These are phyloP conservation scores for Aspergillus sojae DNA, from an alignment of 2,329 filamentous ascomycete genomes.

Conservation along the genomic window DNA sequence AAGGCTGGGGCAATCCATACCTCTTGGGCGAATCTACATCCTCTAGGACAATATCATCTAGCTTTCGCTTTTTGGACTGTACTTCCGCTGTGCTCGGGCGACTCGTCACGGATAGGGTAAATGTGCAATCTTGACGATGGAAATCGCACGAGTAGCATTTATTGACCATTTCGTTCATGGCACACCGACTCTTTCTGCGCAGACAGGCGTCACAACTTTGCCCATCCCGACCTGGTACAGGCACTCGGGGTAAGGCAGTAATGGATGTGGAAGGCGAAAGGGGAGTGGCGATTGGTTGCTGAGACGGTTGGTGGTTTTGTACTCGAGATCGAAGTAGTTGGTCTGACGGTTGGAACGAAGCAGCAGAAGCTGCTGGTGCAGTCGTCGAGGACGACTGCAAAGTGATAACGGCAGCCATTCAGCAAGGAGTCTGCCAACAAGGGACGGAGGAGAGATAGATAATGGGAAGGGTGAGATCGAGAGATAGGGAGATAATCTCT, in stretches of 20 bases:
- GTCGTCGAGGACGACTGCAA: constrained; percentile 41
- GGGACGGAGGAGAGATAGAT: background rate
- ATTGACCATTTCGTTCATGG: constrained; percentile 47
- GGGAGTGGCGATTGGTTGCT: constrained; percentile 25
- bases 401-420: constrained; percentile 45
- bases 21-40: constrained; percentile 39
- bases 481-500: constrained; percentile 14
- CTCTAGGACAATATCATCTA: constrained; percentile 34
- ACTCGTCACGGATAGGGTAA: constrained; percentile 32
- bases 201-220: constrained; percentile 47
- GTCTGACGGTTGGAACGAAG: constrained; percentile 30
- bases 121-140: constrained; percentile 48
- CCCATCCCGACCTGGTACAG: constrained; percentile 38
- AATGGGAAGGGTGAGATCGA: background rate
- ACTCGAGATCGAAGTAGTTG: constrained; percentile 29
- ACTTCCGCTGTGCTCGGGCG: constrained; percentile 24
- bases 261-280: constrained; percentile 21
- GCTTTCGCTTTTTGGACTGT: constrained; percentile 43
- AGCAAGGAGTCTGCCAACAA: constrained; percentile 5
- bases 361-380: constrained; percentile 24
- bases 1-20: constrained; percentile 27
- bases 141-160: constrained; percentile 50
- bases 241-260: constrained; percentile 29
- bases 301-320: constrained; percentile 23
- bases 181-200: constrained; percentile 46